Evolutionary conservation across 495 filamentous ascomycete species (phyloP).

Genomic region (Hypoxylon fuscum): DNA sequence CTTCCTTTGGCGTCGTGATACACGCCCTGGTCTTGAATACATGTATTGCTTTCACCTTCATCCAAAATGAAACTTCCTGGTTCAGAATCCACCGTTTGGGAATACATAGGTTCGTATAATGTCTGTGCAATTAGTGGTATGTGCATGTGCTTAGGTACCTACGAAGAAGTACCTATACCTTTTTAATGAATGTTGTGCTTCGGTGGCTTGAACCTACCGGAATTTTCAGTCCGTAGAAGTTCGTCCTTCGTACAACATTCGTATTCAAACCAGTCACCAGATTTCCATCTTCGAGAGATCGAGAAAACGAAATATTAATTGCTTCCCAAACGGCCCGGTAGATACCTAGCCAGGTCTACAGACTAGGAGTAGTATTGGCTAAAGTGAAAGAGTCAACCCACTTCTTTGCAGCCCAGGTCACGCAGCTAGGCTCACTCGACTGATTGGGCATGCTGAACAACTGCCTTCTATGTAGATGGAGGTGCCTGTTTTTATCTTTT

Average conservation of each 20-base stretch:
- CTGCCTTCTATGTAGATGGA: not conserved
- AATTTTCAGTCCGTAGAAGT: slow-evolving; percentile 4
- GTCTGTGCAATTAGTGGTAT: too few relatives aligned
- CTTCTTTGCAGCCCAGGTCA: slow-evolving; percentile 25
- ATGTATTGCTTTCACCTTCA: not conserved
- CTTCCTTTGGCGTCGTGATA: slow-evolving; percentile 23
- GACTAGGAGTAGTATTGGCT: slow-evolving; percentile 26
- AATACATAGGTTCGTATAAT: too few relatives aligned
- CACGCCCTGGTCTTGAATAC: too few relatives aligned
- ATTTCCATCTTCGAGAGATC: slow-evolving; percentile 5
- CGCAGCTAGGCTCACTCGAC: slow-evolving; percentile 14
- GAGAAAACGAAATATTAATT: slow-evolving; percentile 25
- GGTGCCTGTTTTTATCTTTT: not conserved
- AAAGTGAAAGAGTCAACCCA: slow-evolving; percentile 34
- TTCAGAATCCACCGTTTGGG: too few relatives aligned
- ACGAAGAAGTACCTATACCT: too few relatives aligned
- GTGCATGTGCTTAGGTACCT: too few relatives aligned
- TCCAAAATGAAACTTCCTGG: not conserved
- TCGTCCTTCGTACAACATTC: slow-evolving; percentile 23
- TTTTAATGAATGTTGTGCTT: not conserved
- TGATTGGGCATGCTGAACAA: slow-evolving; percentile 28
- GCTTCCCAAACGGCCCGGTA: slow-evolving; percentile 37
- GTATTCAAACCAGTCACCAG: slow-evolving; percentile 25
- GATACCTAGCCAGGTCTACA: slow-evolving; percentile 8
- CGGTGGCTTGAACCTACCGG: slow-evolving; percentile 17